phyloP scores from a whole-genome alignment of 208 protist species.

The Herpetomonas samuelpessoai region DNA sequence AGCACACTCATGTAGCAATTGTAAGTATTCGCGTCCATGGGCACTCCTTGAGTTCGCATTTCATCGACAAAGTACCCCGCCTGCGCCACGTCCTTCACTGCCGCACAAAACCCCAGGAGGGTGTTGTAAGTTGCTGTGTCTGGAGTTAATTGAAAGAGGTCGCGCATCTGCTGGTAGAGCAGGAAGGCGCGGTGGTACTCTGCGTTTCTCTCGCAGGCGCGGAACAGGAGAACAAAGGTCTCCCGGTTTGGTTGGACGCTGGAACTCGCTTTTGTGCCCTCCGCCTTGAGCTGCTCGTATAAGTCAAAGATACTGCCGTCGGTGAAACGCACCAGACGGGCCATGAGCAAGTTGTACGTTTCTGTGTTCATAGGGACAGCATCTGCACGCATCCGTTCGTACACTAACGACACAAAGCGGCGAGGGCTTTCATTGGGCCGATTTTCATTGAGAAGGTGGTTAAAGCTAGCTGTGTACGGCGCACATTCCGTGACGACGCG shows the following conservation, averaged over 20 bases:
- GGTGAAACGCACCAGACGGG: slow-evolving; percentile 66
- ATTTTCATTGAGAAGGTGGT: slow-evolving; percentile 57
- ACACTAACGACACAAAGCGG: slow-evolving; percentile 62
- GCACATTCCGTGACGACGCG: slow-evolving; percentile 67
- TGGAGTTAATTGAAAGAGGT: slow-evolving; percentile 65
- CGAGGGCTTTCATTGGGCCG: slow-evolving; percentile 51
- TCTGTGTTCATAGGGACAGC: slow-evolving; percentile 82
- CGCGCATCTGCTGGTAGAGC: slow-evolving; percentile 83
- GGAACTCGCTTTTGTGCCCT: slow-evolving; percentile 33
- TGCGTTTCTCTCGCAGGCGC: slow-evolving; percentile 82
- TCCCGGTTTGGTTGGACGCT: slow-evolving; percentile 66
- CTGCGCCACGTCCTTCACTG: slow-evolving; percentile 81
- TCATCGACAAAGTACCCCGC: slow-evolving; percentile 87
- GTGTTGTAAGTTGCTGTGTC: slow-evolving; percentile 88
- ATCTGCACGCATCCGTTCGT: slow-evolving; percentile 81
- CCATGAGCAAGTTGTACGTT: slow-evolving; percentile 91
- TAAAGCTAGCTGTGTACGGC: slow-evolving; percentile 89
- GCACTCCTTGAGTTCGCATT: slow-evolving; percentile 76
- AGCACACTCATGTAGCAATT: slow-evolving; percentile 92
- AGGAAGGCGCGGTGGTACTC: slow-evolving; percentile 81
- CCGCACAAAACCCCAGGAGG: slow-evolving; percentile 87
- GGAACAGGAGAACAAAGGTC: slow-evolving; percentile 82
- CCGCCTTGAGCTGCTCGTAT: slow-evolving; percentile 85
- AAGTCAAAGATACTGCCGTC: slow-evolving; percentile 78
- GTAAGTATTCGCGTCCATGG: slow-evolving; percentile 85